A percentile compares a stretch with the other conserved stretches of the same genome.
phyloP scores from a whole-genome alignment of 495 filamentous ascomycete genomes.

The Jackrogersella multiformis region DNA sequence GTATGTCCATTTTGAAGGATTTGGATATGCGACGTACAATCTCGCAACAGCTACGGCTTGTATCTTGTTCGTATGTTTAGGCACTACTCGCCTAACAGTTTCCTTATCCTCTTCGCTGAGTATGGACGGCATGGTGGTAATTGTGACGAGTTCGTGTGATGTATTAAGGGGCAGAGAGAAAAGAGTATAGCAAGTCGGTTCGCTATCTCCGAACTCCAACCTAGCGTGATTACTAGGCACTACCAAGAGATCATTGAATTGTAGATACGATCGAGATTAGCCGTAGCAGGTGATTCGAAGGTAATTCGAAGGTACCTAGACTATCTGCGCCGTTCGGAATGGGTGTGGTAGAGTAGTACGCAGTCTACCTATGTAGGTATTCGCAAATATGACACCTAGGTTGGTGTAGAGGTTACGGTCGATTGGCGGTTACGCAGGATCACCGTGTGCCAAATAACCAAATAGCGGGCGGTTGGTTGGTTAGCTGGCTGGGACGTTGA shows the following conservation, averaged over 20 bases:
- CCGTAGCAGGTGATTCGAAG: conserved; percentile 13
- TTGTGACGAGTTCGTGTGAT: conserved; percentile 34
- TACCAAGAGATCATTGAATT: conserved; percentile 39
- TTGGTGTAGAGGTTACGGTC: conserved; percentile 20
- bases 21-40: conserved; percentile 92
- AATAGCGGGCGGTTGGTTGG: conserved; percentile 23
- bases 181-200: conserved; percentile 22
- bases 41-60: conserved; percentile 90
- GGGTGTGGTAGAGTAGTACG: conserved; percentile 10
- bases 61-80: conserved; percentile 94
- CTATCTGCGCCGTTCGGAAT: conserved; percentile 16
- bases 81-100: conserved; percentile 88
- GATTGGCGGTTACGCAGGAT: conserved; percentile 40
- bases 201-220: conserved; percentile 26
- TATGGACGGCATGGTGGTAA: conserved; percentile 79
- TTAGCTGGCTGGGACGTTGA: conserved; percentile 10
- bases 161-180: conserved; percentile 14
- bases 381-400: conserved; percentile 14
- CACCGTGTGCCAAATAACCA: conserved; percentile 7
- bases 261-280: conserved; percentile 7
- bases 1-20: conserved; percentile 87
- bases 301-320: conserved; percentile 17
- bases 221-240: conserved; percentile 13
- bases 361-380: conserved; percentile 28
- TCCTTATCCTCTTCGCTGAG: conserved; percentile 92